A percentile compares a stretch with the other conserved stretches of the same genome.
phyloP scores from a whole-genome alignment of 179 eudicot genomes.

The Nepenthes alata region DNA sequence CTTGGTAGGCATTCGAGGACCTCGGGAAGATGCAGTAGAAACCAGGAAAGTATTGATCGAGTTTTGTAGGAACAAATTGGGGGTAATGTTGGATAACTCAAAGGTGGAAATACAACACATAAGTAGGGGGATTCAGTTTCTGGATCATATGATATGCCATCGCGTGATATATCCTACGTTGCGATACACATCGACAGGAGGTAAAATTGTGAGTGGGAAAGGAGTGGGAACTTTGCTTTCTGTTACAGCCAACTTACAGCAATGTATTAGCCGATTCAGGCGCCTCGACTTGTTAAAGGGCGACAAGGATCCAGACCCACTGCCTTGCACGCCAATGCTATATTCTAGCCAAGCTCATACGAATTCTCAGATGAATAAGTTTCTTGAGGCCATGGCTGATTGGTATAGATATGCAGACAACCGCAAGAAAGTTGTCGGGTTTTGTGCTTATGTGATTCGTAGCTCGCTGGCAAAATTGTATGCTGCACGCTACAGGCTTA shows the following conservation, averaged over 20 bases:
- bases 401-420: slow-evolving; percentile 94
- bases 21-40: slow-evolving; percentile 70
- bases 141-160: slow-evolving; percentile 74
- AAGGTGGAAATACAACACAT: slow-evolving; percentile 80
- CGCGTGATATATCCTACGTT: slow-evolving; percentile 80
- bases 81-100: slow-evolving; percentile 57
- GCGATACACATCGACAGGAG: slow-evolving; percentile 70
- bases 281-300: slow-evolving; percentile 66
- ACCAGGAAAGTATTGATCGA: slow-evolving; percentile 46
- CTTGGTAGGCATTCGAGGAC: slow-evolving; percentile 72
- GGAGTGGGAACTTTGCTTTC: slow-evolving; percentile 93
- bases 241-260: slow-evolving; percentile 78
- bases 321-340: slow-evolving; percentile 89
- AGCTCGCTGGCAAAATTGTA: slow-evolving; percentile 85
- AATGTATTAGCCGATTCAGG: slow-evolving; percentile 67
- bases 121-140: slow-evolving; percentile 65
- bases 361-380: slow-evolving; percentile 91
- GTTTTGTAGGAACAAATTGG: slow-evolving; percentile 41
- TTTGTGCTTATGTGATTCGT: slow-evolving; percentile 85
- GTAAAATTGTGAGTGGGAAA: slow-evolving; percentile 61
- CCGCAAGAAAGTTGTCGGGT: slow-evolving; percentile 79
- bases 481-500: slow-evolving; percentile 85
- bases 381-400: slow-evolving; percentile 97
- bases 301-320: slow-evolving; percentile 84
- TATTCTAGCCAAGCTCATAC: slow-evolving; percentile 94